phyloP scores from a whole-genome alignment of 495 filamentous ascomycete species.

The Evernia prunastri region DNA sequence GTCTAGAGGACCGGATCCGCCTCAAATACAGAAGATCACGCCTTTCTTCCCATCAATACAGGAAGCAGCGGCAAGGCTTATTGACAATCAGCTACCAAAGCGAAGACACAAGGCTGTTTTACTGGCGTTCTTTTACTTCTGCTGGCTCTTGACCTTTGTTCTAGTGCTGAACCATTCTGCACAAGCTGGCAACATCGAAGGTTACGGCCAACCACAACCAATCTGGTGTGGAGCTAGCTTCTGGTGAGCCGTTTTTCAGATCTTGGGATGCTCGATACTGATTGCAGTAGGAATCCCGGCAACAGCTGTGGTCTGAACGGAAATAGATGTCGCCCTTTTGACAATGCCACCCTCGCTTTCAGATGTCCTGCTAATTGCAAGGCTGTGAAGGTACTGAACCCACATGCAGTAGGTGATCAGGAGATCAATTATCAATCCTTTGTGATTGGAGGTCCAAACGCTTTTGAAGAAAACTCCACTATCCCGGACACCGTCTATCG shows the following conservation, averaged over 20 bases:
- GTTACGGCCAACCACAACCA: slow-evolving; percentile 56
- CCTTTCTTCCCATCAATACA: slow-evolving; percentile 66
- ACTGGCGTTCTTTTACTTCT: slow-evolving; percentile 53
- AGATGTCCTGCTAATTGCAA: slow-evolving; percentile 73
- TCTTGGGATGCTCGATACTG: neutral
- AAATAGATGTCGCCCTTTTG: slow-evolving; percentile 74
- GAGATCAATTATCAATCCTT: slow-evolving; percentile 63
- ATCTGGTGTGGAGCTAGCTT: slow-evolving; percentile 61
- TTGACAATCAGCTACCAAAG: slow-evolving; percentile 60
- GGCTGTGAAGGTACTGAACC: slow-evolving; percentile 58
- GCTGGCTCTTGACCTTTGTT: slow-evolving; percentile 69
- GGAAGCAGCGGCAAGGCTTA: slow-evolving; percentile 55
- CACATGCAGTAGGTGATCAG: slow-evolving; percentile 66
- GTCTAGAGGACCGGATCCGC: slow-evolving; percentile 64
- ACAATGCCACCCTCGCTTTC: slow-evolving; percentile 61
- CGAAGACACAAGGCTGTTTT: slow-evolving; percentile 52
- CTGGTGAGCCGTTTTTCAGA: slow-evolving; percentile 40
- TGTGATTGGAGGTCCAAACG: slow-evolving; percentile 65
- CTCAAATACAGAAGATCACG: slow-evolving; percentile 56
- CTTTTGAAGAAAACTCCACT: slow-evolving; percentile 31
- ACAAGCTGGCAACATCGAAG: slow-evolving; percentile 57
- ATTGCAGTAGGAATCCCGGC: slow-evolving; percentile 53
- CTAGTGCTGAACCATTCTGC: slow-evolving; percentile 59
- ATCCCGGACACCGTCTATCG: slow-evolving; percentile 54
- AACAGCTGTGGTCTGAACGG: slow-evolving; percentile 77